Conservation (phyloP, 768 basidiomycete genomes). For the Calocybe indica region DNA sequence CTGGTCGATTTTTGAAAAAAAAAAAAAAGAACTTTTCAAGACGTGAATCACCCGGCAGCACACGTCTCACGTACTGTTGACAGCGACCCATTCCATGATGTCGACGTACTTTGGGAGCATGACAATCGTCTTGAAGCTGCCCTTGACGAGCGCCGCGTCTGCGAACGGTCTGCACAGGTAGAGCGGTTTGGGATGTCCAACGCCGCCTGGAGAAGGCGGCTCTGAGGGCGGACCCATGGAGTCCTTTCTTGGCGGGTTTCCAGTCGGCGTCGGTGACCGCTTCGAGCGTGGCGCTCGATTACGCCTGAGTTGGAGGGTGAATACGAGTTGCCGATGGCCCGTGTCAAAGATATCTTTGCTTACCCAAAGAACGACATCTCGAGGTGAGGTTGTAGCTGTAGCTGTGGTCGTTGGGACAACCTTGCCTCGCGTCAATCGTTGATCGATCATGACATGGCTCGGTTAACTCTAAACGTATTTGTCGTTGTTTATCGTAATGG, state of each 20-base stretch:
- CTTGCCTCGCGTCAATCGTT: neutral
- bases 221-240: slow-evolving; percentile 28
- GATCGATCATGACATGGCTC: neutral
- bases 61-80: slow-evolving; percentile 63
- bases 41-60: neutral
- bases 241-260: slow-evolving; percentile 20
- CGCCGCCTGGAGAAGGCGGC: slow-evolving; percentile 31
- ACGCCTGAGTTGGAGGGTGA: slow-evolving; percentile 12
- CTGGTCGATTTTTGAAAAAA: slow-evolving; percentile 31
- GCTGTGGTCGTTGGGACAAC: neutral
- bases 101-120: slow-evolving; percentile 94
- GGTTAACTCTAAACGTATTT: too few species aligned
- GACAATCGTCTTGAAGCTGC: slow-evolving; percentile 98
- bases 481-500: too few species aligned
- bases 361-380: slow-evolving; percentile 32
- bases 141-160: slow-evolving; percentile 92
- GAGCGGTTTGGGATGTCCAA: slow-evolving; percentile 49
- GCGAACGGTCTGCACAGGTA: slow-evolving; percentile 94
- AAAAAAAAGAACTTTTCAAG: neutral
- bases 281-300: slow-evolving; percentile 29
- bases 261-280: slow-evolving; percentile 30
- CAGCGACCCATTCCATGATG: slow-evolving; percentile 95
- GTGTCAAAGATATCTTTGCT: slow-evolving; percentile 2
- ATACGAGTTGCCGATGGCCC: slow-evolving; percentile 9
- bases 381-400: neutral